phyloP scores from a whole-genome alignment of 768 basidiomycete genomes.

The Amanita rimosa region DNA sequence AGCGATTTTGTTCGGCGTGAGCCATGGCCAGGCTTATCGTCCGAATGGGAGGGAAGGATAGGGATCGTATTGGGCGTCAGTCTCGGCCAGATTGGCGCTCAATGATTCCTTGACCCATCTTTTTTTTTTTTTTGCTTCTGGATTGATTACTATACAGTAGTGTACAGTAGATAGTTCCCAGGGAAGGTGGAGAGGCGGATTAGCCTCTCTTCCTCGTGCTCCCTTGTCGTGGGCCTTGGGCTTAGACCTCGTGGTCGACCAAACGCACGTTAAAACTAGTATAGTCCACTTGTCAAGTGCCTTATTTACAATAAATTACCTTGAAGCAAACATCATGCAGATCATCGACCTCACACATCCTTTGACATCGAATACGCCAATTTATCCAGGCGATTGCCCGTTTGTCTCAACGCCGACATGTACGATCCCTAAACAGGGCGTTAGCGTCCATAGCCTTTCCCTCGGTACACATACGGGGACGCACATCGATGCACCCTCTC shows the following conservation, averaged over 20 bases:
- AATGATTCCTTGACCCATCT: background rate
- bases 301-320: too few species aligned
- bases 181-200: background rate
- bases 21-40: background rate
- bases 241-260: background rate
- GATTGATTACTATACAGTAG: background rate
- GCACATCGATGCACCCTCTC: conserved; percentile 70
- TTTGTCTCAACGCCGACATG: conserved; percentile 27
- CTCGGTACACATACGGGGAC: conserved; percentile 69
- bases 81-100: background rate
- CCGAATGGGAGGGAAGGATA: background rate
- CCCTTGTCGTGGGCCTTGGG: conserved; percentile 1
- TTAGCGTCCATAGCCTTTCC: conserved; percentile 38
- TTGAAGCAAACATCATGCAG: too few species aligned
- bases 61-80: background rate
- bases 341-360: conserved; percentile 42
- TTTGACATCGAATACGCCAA: conserved; percentile 29
- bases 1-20: background rate
- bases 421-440: conserved; percentile 33
- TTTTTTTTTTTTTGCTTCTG: background rate
- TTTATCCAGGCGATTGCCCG: conserved; percentile 46
- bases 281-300: too few species aligned
- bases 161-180: background rate
- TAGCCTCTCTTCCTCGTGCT: background rate
- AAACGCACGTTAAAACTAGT: too few species aligned